Percentiles rank a stretch among this genome's conserved stretches.
phyloP scores from a whole-genome alignment of 768 basidiomycete species.

The Auricularia sp. region DNA sequence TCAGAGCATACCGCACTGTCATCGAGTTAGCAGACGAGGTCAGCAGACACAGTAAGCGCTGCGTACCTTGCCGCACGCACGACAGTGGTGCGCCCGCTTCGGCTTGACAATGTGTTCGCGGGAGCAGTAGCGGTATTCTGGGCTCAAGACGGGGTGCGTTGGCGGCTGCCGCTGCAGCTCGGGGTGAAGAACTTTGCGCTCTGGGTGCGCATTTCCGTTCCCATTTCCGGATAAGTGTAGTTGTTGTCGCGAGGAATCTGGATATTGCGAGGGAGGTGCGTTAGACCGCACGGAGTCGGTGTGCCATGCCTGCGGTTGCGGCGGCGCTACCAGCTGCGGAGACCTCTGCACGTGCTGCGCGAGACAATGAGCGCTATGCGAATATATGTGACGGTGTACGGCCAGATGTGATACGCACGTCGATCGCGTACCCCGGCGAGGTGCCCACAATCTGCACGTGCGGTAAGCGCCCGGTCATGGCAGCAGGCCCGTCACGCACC shows the following conservation, averaged over 20 bases:
- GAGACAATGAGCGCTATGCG: background rate
- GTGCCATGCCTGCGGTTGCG: conserved; percentile 10
- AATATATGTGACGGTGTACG: background rate
- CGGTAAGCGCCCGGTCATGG: background rate
- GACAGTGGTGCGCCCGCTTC: conserved; percentile 64
- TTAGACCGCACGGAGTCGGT: background rate
- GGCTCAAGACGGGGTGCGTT: conserved; percentile 39
- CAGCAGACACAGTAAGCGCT: background rate
- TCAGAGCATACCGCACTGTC: background rate
- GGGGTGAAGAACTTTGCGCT: conserved; percentile 8
- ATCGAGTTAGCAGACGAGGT: background rate
- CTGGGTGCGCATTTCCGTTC: background rate
- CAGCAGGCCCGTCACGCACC: conserved; percentile 32
- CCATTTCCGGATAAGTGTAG: no score
- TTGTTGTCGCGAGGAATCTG: background rate
- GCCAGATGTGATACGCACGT: conserved; percentile 30
- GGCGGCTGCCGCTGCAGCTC: conserved; percentile 25
- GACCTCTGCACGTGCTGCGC: conserved; percentile 19
- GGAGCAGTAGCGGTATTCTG: conserved; percentile 58
- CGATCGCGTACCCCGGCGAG: conserved; percentile 56
- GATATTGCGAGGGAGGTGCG: background rate
- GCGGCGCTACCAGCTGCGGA: conserved; percentile 11
- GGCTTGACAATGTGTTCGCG: conserved; percentile 63
- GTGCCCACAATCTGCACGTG: conserved; percentile 49
- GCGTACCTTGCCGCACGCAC: conserved; percentile 69